These are phyloP conservation scores for Peribolospora kevripleyi DNA, from an alignment of 768 basidiomycete species.

Conservation along the genomic window DNA sequence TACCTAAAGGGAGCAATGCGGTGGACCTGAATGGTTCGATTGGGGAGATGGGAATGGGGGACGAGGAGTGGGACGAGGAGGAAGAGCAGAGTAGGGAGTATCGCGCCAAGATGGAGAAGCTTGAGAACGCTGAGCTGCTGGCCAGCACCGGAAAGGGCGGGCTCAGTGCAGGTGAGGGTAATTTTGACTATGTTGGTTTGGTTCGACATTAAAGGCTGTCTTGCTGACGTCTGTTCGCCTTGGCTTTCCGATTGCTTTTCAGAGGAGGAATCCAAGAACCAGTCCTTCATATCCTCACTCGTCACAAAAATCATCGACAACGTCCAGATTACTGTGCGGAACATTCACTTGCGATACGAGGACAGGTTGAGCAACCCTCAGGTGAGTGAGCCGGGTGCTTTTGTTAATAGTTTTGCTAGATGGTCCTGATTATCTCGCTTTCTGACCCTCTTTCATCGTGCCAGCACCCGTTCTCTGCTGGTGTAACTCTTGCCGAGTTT, in stretches of 20 bases:
- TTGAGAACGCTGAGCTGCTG: slow-evolving; percentile 65
- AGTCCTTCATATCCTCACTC: slow-evolving; percentile 58
- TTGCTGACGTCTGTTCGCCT: neutral
- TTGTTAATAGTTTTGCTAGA: too few relatives aligned
- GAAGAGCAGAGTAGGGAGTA: slow-evolving; percentile 67
- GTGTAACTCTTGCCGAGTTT: slow-evolving; percentile 66
- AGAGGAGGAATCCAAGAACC: slow-evolving; percentile 40
- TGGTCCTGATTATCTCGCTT: slow-evolving; percentile 3
- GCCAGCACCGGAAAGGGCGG: slow-evolving; percentile 8
- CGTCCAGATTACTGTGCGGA: slow-evolving; percentile 49
- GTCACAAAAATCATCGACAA: slow-evolving; percentile 83
- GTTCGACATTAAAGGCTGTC: neutral
- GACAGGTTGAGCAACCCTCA: slow-evolving; percentile 82
- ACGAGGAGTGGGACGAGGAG: slow-evolving; percentile 32
- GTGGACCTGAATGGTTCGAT: slow-evolving; percentile 26
- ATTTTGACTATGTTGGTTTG: neutral
- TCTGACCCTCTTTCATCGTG: neutral
- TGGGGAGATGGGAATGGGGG: neutral
- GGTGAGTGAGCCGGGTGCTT: slow-evolving; percentile 25
- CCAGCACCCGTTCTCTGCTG: slow-evolving; percentile 83
- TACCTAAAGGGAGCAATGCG: slow-evolving; percentile 32
- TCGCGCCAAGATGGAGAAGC: slow-evolving; percentile 63
- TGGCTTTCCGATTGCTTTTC: neutral
- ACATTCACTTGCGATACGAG: slow-evolving; percentile 90
- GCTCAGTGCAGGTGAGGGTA: slow-evolving; percentile 1